phyloP scores from a whole-genome alignment of 2,329 filamentous ascomycete genomes.

The Sporothrix pallida region DNA sequence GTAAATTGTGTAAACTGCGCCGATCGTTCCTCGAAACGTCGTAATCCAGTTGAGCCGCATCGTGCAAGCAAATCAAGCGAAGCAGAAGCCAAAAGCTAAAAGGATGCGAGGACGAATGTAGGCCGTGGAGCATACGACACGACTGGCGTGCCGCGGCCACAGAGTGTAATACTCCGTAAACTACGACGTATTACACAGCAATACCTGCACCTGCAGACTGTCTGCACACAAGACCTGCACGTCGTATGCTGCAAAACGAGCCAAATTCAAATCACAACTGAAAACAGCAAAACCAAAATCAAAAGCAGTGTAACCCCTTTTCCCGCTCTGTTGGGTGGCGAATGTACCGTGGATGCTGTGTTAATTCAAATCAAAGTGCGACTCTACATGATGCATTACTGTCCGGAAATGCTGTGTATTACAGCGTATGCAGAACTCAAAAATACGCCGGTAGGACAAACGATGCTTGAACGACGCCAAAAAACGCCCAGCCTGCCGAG shows the following conservation, averaged over 20 bases:
- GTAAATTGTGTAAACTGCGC: not conserved
- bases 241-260: not conserved
- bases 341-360: not conserved
- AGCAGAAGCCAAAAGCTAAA: not conserved
- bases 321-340: constrained; percentile 9
- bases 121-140: constrained; percentile 13
- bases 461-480: not conserved
- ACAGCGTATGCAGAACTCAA: not conserved
- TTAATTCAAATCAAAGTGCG: not conserved
- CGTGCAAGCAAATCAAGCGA: not conserved
- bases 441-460: constrained; percentile 19
- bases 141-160: constrained; percentile 1
- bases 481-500: constrained; percentile 10
- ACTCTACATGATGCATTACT: too few relatives aligned
- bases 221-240: not conserved
- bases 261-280: too few relatives aligned
- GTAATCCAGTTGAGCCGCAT: constrained; percentile 15
- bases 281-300: not conserved
- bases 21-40: not conserved
- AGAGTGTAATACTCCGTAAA: too few relatives aligned
- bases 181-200: too few relatives aligned
- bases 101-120: not conserved
- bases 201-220: not conserved
- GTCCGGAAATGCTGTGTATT: not conserved
- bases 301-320: constrained; percentile 9